phyloP scores from a whole-genome alignment of 2,329 filamentous ascomycete species.

The Pyrenochaeta sp. region DNA sequence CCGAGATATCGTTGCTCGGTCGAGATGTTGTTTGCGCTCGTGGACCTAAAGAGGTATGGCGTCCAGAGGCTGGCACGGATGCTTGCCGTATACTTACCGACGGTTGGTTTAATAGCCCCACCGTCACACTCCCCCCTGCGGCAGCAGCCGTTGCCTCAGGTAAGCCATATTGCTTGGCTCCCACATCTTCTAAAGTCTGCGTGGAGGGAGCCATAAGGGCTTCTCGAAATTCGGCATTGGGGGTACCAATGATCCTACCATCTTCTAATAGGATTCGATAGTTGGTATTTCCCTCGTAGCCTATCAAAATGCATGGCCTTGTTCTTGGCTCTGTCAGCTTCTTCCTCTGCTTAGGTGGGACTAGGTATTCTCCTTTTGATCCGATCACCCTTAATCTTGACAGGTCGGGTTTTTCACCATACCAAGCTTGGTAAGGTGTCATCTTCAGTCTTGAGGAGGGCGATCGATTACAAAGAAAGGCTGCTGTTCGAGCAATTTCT shows the following conservation, averaged over 20 bases:
- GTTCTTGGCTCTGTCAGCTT: neutral
- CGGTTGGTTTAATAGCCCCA: conserved; percentile 5
- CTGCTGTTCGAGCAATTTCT: too few relatives aligned
- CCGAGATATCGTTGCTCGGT: too few relatives aligned
- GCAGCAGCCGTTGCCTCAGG: conserved; percentile 19
- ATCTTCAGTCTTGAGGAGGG: too few relatives aligned
- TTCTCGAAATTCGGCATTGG: conserved; percentile 5
- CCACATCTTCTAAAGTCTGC: conserved; percentile 15
- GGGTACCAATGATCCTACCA: conserved; percentile 10
- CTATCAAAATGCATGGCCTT: conserved; percentile 11
- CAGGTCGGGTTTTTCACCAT: too few relatives aligned
- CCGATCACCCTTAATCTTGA: too few relatives aligned
- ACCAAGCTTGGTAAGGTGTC: too few relatives aligned
- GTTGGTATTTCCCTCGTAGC: conserved; percentile 15
- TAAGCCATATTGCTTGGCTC: conserved; percentile 12
- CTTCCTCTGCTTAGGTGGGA: too few relatives aligned
- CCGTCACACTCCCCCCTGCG: conserved; percentile 6
- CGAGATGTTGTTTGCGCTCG: neutral
- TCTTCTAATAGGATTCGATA: conserved; percentile 15
- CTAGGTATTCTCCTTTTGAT: too few relatives aligned
- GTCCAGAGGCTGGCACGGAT: conserved; percentile 10
- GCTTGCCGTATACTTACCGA: conserved; percentile 10
- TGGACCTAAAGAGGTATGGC: neutral
- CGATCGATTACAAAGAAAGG: too few relatives aligned
- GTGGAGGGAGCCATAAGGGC: conserved; percentile 16